A percentile compares a stretch with the other conserved stretches of the same genome.
phyloP scores from a whole-genome alignment of 352 stramenopile genomes.

The Peronospora destructor region DNA sequence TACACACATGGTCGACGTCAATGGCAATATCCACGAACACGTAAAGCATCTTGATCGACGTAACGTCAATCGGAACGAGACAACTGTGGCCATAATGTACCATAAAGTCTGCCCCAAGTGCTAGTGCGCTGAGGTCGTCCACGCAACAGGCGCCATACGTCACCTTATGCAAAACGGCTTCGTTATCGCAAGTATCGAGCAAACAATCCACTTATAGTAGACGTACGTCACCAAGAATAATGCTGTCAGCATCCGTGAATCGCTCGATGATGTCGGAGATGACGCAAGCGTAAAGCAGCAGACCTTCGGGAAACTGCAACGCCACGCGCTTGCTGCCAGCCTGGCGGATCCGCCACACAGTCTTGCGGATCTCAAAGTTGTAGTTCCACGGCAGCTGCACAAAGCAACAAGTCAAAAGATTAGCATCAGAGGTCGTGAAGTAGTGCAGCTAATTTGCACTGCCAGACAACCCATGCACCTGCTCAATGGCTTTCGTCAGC shows the following conservation, averaged over 20 bases:
- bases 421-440: background rate
- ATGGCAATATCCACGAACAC: conserved; percentile 99
- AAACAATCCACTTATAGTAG: background rate
- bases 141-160: conserved; percentile 99
- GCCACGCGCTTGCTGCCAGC: conserved; percentile 88
- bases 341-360: conserved; percentile 92
- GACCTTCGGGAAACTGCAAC: conserved; percentile 97
- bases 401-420: background rate
- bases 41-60: conserved; percentile 95
- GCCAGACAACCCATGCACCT: conserved; percentile 15
- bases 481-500: conserved; percentile 89
- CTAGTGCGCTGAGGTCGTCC: conserved; percentile 95
- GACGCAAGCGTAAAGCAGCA: conserved; percentile 96
- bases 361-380: conserved; percentile 98
- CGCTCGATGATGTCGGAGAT: conserved; percentile 97
- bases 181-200: background rate
- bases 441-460: background rate
- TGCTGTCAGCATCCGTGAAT: conserved; percentile 87
- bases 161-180: conserved; percentile 29
- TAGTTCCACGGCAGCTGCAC: conserved; percentile 95
- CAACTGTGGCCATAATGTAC: conserved; percentile 99
- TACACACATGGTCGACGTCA: conserved; percentile 90
- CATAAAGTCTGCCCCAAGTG: conserved; percentile 94
- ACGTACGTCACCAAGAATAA: conserved; percentile 96
- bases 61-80: conserved; percentile 95